phyloP scores from a whole-genome alignment of 2,329 filamentous ascomycete species.

The Exophiala mesophila region DNA sequence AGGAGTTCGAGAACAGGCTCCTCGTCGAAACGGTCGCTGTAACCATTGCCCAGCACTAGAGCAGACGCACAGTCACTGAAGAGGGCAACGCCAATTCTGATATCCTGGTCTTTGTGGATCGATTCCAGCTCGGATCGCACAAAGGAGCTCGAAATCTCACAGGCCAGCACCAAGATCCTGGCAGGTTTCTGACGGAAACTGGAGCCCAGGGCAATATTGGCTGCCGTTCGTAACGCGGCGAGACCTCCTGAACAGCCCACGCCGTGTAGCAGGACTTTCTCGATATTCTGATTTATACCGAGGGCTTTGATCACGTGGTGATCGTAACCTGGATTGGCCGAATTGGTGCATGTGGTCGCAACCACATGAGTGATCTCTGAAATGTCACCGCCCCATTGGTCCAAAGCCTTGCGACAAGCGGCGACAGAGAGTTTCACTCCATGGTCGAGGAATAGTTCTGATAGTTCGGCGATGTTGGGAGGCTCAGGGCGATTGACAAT shows the following conservation, averaged over 20 bases:
- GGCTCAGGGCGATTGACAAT: slow-evolving; percentile 50
- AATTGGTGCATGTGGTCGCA: slow-evolving; percentile 64
- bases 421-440: slow-evolving; percentile 31
- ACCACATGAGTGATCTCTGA: slow-evolving; percentile 59
- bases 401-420: slow-evolving; percentile 30
- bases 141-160: slow-evolving; percentile 42
- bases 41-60: slow-evolving; percentile 58
- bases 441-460: slow-evolving; percentile 28
- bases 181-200: slow-evolving; percentile 56
- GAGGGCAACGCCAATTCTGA: slow-evolving; percentile 60
- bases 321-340: slow-evolving; percentile 64
- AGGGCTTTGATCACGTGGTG: slow-evolving; percentile 58
- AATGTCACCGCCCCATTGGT: slow-evolving; percentile 29
- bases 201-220: slow-evolving; percentile 61
- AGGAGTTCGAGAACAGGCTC: slow-evolving; percentile 53
- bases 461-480: slow-evolving; percentile 28
- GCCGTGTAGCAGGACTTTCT: slow-evolving; percentile 62
- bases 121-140: slow-evolving; percentile 62
- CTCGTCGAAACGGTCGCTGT: slow-evolving; percentile 34
- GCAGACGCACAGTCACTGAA: slow-evolving; percentile 70
- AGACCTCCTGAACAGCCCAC: slow-evolving; percentile 63
- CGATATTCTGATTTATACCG: slow-evolving; percentile 53
- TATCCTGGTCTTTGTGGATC: slow-evolving; percentile 54
- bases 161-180: slow-evolving; percentile 59
- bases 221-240: slow-evolving; percentile 58